Base-by-base conservation (phyloP, 2,329 filamentous ascomycete genomes). In the Helotiales sp. region DNA sequence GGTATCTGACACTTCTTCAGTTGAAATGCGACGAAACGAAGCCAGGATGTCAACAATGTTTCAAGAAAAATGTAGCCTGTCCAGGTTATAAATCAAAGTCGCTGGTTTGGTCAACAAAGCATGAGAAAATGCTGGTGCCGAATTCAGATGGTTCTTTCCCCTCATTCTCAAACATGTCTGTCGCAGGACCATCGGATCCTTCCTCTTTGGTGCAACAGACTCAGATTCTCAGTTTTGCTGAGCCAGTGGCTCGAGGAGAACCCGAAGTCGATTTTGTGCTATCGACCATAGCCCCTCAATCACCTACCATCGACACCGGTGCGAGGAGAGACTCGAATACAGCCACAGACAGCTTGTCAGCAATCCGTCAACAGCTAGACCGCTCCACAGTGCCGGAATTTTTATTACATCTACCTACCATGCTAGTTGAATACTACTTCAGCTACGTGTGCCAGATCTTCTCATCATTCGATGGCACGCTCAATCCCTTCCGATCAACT, bases 371-470 rank as follows among this genome's bases (percentile, higher is more conserved):
- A 62, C 72, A 75, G 61, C 64, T 75, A 4, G 67, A 72, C 10
- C 72, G 68, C 20, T 74, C 72, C 15, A 73, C 69, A 1, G 74
- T 75, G 0, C 73, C 74, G 3, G 71, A 74, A 40, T 74, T 74
- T 40, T 66, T 75, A 2, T 58, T 73, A 10, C 73, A 74, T 61
- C 63, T 74, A 20, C 83, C 85, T 3, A 87, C 85, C 55, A 82
- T 85, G 54, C 78, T 89, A 17, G 84, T 89, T 10, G 86, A 88
- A 57, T 87, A 89, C 71, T 89, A 89, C 71, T 89, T 89, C 78
- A 85, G 85, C 71, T 85, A 88, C 67, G 86, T 89, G 2, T 87
- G 86, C 58, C 83, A 82, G 3, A 77, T 89, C 10, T 89, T 87
- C 75, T 89, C 87, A n/a, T 87, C 85, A 66, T 90, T 88, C 71